These are phyloP conservation scores for Pleomassaria siparia DNA, from an alignment of 2,329 filamentous ascomycete species.

Conservation along the genomic window DNA sequence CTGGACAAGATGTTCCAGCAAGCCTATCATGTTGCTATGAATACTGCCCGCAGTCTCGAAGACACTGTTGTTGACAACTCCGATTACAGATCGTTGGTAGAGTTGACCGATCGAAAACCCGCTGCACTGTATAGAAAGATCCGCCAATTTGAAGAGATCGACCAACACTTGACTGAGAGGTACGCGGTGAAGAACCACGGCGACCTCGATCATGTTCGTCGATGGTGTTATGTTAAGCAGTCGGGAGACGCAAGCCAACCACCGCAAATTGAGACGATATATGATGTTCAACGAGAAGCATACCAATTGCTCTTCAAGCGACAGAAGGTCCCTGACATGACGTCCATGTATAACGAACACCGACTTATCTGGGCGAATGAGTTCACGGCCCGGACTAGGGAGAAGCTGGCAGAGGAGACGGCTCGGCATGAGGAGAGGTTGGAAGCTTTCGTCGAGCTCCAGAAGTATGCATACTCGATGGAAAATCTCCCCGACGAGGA, in stretches of 20 bases:
- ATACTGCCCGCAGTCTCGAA: background rate
- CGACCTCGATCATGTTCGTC: background rate
- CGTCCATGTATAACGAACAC: background rate
- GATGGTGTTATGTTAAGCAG: background rate
- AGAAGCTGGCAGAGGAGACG: background rate
- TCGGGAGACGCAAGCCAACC: background rate
- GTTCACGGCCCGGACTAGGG: conserved; percentile 1
- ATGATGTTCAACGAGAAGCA: conserved; percentile 2
- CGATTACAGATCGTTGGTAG: background rate
- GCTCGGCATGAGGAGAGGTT: background rate
- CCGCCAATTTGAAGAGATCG: background rate
- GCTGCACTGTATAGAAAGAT: background rate
- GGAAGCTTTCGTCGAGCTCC: background rate
- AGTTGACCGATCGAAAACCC: background rate
- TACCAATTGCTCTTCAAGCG: background rate
- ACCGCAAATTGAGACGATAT: background rate
- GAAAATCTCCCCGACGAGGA: background rate
- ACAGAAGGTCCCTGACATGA: background rate
- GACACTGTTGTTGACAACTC: background rate
- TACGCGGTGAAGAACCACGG: background rate
- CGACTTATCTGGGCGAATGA: conserved; percentile 4
- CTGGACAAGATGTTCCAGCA: background rate
- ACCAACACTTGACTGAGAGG: background rate
- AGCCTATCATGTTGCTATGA: background rate
- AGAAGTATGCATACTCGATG: background rate